Evolutionary conservation across 768 basidiomycete genomes (phyloP).

Genomic region (Neoboletus brunneissimus): DNA sequence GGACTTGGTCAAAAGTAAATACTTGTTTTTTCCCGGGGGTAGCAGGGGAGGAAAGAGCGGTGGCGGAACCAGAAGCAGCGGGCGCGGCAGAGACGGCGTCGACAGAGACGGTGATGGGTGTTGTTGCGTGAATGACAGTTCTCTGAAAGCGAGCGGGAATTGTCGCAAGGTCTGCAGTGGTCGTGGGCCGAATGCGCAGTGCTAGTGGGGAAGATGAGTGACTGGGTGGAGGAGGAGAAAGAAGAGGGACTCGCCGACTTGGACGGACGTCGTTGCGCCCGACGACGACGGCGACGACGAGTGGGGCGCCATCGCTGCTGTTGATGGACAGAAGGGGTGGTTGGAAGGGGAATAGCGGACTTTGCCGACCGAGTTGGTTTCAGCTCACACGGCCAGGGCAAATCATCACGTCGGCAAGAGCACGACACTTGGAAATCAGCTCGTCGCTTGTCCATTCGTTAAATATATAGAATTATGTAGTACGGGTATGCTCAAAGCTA

Average conservation of each 20-base stretch:
- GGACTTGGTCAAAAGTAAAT: conserved; percentile 94
- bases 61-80: conserved; percentile 48
- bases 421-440: conserved; percentile 1
- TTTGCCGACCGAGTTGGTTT: conserved; percentile 26
- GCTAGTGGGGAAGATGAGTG: conserved; percentile 43
- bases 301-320: conserved; percentile 65
- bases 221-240: neutral
- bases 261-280: conserved; percentile 77
- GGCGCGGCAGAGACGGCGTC: conserved; percentile 62
- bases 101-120: conserved; percentile 75
- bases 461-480: conserved; percentile 32
- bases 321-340: conserved; percentile 10
- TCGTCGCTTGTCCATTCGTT: neutral
- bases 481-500: conserved; percentile 34
- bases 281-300: conserved; percentile 58
- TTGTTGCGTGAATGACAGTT: conserved; percentile 75
- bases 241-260: conserved; percentile 74
- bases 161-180: conserved; percentile 75
- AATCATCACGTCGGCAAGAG: conserved; percentile 1
- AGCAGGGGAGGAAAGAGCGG: conserved; percentile 45
- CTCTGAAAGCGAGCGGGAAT: conserved; percentile 95
- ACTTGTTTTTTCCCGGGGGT: conserved; percentile 70
- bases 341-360: conserved; percentile 30
- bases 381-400: conserved; percentile 24
- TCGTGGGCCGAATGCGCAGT: conserved; percentile 87